phyloP scores from a whole-genome alignment of 1,139 yeast species.

The Yamadazyma dushanensis region DNA sequence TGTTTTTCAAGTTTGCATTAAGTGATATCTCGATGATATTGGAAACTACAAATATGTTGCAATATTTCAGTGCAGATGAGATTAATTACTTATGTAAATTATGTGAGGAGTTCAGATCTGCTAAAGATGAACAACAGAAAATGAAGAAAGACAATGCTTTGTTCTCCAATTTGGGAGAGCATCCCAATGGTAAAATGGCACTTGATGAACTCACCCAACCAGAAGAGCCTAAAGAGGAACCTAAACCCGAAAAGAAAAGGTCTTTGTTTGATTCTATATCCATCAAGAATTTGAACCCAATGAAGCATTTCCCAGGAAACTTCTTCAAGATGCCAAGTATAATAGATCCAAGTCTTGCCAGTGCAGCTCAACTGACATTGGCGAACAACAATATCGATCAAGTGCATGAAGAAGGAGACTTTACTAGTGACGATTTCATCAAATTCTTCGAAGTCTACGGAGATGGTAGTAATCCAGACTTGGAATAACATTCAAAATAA shows the following conservation, averaged over 20 bases:
- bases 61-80: slow-evolving; percentile 38
- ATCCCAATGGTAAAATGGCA: too few relatives aligned
- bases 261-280: background rate
- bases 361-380: too few relatives aligned
- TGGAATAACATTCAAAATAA: slow-evolving; percentile 10
- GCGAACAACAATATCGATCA: slow-evolving; percentile 7
- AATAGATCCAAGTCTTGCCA: too few relatives aligned
- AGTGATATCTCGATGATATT: slow-evolving; percentile 32
- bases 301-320: slow-evolving; percentile 9
- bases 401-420: slow-evolving; percentile 12
- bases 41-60: slow-evolving; percentile 43
- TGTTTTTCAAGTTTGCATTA: slow-evolving; percentile 34
- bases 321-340: slow-evolving; percentile 9
- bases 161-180: slow-evolving; percentile 5
- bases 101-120: slow-evolving; percentile 43
- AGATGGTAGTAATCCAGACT: slow-evolving; percentile 21
- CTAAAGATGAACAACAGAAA: slow-evolving; percentile 34
- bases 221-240: background rate
- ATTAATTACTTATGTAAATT: slow-evolving; percentile 37
- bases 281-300: slow-evolving; percentile 5
- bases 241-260: too few relatives aligned
- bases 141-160: slow-evolving; percentile 15
- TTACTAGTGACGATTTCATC: slow-evolving; percentile 36
- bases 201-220: slow-evolving; percentile 3
- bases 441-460: slow-evolving; percentile 42